Conservation (phyloP, 768 basidiomycete species). For the Boletus rubescentipes region DNA sequence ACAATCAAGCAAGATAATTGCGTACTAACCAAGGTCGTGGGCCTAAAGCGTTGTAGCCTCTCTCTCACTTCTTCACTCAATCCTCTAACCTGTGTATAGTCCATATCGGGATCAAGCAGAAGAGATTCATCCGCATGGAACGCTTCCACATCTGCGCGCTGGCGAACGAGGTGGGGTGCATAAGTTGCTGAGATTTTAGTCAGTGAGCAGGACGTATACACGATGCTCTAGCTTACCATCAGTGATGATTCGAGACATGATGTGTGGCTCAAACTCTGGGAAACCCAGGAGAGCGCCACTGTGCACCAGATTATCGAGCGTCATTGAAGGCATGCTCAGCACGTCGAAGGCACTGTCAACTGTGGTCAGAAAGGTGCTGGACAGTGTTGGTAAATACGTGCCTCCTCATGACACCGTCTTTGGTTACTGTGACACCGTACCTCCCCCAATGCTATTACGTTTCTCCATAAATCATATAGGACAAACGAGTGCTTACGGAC, state of each 20-base stretch:
- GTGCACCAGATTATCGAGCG: conserved; percentile 42
- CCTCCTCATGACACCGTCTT: conserved; percentile 49
- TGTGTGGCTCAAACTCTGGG: conserved; percentile 43
- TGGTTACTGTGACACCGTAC: conserved; percentile 40
- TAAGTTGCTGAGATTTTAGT: conserved; percentile 52
- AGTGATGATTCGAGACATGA: conserved; percentile 62
- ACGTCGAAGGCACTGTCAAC: conserved; percentile 69
- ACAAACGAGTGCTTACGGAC: conserved; percentile 18
- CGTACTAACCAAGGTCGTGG: conserved; percentile 61
- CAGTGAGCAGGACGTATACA: not conserved
- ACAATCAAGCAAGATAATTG: not conserved
- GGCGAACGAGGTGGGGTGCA: conserved; percentile 60
- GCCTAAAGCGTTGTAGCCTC: conserved; percentile 56
- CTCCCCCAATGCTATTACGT: conserved; percentile 40
- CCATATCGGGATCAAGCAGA: conserved; percentile 63
- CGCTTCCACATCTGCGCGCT: conserved; percentile 69
- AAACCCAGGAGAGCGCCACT: conserved; percentile 44
- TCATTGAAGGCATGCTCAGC: conserved; percentile 58
- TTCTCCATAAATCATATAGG: not conserved
- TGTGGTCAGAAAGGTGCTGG: not conserved
- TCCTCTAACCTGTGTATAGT: conserved; percentile 64
- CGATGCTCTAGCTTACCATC: conserved; percentile 51
- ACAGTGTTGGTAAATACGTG: conserved; percentile 8
- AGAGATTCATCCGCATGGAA: conserved; percentile 80
- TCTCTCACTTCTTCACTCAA: conserved; percentile 78